A percentile compares a stretch with the other conserved stretches of the same genome.
Conservation (phyloP, 345 rosid species). For the Odontarrhena argentea region DNA sequence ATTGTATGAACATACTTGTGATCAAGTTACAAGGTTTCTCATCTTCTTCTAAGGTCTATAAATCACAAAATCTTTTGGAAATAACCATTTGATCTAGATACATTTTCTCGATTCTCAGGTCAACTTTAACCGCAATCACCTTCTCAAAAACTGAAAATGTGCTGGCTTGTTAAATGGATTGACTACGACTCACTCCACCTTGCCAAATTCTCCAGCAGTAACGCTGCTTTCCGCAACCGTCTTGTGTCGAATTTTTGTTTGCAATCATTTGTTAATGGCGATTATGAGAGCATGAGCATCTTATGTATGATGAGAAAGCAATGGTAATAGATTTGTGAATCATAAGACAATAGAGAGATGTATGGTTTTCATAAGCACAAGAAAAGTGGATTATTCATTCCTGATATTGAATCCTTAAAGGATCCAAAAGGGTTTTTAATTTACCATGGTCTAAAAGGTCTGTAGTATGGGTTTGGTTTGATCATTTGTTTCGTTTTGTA, state of each 20-base stretch:
- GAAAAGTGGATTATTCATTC: constrained; percentile 83
- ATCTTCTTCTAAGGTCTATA: background rate
- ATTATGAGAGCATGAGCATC: no score
- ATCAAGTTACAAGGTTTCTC: background rate
- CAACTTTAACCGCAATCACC: background rate
- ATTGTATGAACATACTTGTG: no score
- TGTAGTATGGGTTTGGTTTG: background rate
- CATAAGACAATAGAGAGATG: constrained; percentile 71
- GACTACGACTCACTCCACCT: constrained; percentile 59
- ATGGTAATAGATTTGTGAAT: no score
- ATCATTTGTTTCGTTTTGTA: no score
- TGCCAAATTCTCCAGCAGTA: constrained; percentile 64
- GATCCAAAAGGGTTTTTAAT: constrained; percentile 85
- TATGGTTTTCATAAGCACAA: constrained; percentile 93
- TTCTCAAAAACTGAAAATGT: constrained; percentile 20
- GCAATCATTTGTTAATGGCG: no score
- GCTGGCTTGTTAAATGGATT: constrained; percentile 1
- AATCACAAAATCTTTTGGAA: constrained; percentile 5
- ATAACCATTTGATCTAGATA: background rate
- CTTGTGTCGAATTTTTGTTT: constrained; percentile 20
- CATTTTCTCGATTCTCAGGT: background rate
- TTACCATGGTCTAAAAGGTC: constrained; percentile 81
- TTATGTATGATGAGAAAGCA: no score
- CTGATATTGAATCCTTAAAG: constrained; percentile 82
- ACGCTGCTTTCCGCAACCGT: constrained; percentile 79